Conservation (phyloP, 2,329 filamentous ascomycete genomes). For the Ophiosphaerella korrae region DNA sequence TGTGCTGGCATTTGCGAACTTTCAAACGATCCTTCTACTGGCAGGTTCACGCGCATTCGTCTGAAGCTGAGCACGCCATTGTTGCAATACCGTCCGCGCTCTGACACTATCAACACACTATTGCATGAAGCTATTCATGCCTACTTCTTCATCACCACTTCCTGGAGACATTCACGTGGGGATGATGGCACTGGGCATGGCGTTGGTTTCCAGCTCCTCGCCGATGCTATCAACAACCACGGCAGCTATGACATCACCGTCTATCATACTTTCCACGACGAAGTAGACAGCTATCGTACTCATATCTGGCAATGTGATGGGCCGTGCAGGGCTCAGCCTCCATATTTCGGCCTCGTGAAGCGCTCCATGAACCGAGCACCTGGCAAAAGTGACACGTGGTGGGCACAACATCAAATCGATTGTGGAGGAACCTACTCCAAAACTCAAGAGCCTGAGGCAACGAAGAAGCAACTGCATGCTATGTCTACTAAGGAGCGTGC, state of each 20-base stretch:
- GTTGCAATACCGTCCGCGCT: constrained; percentile 51
- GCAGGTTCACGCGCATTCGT: constrained; percentile 47
- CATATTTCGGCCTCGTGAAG: constrained; percentile 53
- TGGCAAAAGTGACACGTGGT: constrained; percentile 51
- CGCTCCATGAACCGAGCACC: constrained; percentile 54
- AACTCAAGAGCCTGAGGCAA: constrained; percentile 49
- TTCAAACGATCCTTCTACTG: constrained; percentile 43
- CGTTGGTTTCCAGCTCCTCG: constrained; percentile 49
- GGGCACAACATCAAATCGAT: constrained; percentile 45
- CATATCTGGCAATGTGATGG: constrained; percentile 54
- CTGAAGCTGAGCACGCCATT: constrained; percentile 52
- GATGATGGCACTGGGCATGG: constrained; percentile 53
- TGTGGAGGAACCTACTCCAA: constrained; percentile 52
- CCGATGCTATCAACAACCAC: constrained; percentile 53
- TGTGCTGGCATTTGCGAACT: constrained; percentile 55
- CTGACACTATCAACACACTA: constrained; percentile 52
- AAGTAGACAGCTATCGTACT: constrained; percentile 53
- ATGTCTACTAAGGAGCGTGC: constrained; percentile 49
- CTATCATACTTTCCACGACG: constrained; percentile 54
- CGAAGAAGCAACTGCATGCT: constrained; percentile 48
- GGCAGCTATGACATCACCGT: constrained; percentile 49
- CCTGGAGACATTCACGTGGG: constrained; percentile 49
- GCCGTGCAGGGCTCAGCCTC: constrained; percentile 44
- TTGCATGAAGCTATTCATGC: constrained; percentile 54
- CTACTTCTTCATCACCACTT: constrained; percentile 54